These are phyloP conservation scores for Bidens hawaiensis DNA, from an alignment of 140 eudicot genomes.

Conservation along the genomic window DNA sequence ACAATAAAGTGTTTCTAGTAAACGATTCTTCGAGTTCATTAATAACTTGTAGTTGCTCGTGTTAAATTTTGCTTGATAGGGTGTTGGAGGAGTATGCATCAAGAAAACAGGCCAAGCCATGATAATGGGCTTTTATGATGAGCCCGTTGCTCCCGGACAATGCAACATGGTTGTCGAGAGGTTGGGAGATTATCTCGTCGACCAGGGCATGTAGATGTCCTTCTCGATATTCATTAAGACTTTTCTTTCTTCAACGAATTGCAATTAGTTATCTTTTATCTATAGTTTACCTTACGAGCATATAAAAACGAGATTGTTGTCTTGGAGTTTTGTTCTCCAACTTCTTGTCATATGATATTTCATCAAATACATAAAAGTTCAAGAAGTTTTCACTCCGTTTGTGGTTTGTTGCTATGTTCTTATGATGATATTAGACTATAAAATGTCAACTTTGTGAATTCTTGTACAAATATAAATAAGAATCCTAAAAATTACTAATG, in stretches of 20 bases:
- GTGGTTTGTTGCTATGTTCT: not conserved
- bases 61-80: constrained; percentile 29
- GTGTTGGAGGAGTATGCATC: constrained; percentile 62
- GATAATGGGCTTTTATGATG: constrained; percentile 64
- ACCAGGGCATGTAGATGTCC: constrained; percentile 56
- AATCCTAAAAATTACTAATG: too few species aligned
- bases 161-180: constrained; percentile 86
- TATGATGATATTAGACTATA: not conserved
- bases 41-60: not conserved
- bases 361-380: not conserved
- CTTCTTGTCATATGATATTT: constrained; percentile 9
- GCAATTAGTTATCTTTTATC: not conserved
- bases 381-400: not conserved
- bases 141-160: constrained; percentile 76
- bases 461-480: too few species aligned
- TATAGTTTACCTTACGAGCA: constrained; percentile 8
- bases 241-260: not conserved
- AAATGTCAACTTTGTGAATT: not conserved
- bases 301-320: constrained; percentile 24
- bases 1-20: not conserved
- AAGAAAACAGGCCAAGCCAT: constrained; percentile 78
- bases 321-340: constrained; percentile 24
- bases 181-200: constrained; percentile 74
- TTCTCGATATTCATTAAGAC: constrained; percentile 6
- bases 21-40: not conserved